These are phyloP conservation scores for Phytophthora fragariae DNA, from an alignment of 352 stramenopile species.

Conservation along the genomic window DNA sequence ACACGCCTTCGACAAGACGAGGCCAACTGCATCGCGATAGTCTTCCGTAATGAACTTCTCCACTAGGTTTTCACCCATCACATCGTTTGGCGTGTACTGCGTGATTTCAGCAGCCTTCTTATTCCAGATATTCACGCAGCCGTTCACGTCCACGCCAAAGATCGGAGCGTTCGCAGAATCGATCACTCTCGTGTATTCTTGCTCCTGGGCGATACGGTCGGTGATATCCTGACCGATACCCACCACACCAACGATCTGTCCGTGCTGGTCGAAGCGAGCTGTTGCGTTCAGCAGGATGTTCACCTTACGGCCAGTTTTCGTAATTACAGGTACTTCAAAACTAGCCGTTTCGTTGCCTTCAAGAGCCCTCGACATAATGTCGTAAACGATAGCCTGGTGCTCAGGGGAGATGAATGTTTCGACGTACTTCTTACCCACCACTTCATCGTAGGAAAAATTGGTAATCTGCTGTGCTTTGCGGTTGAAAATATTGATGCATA, in stretches of 20 bases:
- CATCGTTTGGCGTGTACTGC: constrained; percentile 50
- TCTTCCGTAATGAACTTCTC: constrained; percentile 38
- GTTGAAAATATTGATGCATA: constrained; percentile 77
- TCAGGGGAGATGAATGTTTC: constrained; percentile 65
- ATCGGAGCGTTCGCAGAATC: constrained; percentile 70
- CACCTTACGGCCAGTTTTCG: constrained; percentile 43
- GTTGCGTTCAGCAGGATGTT: constrained; percentile 64
- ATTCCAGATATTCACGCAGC: constrained; percentile 77
- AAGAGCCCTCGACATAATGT: constrained; percentile 27
- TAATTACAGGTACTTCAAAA: constrained; percentile 41
- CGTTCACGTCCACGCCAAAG: constrained; percentile 69
- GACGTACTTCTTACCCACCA: constrained; percentile 77
- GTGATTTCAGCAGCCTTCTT: constrained; percentile 76
- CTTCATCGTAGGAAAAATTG: constrained; percentile 80
- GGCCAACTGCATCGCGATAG: constrained; percentile 28
- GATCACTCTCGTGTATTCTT: constrained; percentile 75
- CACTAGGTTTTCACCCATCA: constrained; percentile 49
- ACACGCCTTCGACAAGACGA: constrained; percentile 24
- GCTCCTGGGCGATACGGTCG: constrained; percentile 80
- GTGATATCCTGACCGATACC: constrained; percentile 81
- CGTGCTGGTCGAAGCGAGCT: constrained; percentile 48
- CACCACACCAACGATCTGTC: constrained; percentile 60
- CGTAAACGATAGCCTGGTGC: constrained; percentile 39
- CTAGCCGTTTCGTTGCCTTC: constrained; percentile 54
- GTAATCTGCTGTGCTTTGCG: constrained; percentile 82